A percentile compares a stretch with the other conserved stretches of the same genome.
Evolutionary conservation across 352 stramenopile genomes (phyloP).

Genomic region (Phytophthora kernoviae): DNA sequence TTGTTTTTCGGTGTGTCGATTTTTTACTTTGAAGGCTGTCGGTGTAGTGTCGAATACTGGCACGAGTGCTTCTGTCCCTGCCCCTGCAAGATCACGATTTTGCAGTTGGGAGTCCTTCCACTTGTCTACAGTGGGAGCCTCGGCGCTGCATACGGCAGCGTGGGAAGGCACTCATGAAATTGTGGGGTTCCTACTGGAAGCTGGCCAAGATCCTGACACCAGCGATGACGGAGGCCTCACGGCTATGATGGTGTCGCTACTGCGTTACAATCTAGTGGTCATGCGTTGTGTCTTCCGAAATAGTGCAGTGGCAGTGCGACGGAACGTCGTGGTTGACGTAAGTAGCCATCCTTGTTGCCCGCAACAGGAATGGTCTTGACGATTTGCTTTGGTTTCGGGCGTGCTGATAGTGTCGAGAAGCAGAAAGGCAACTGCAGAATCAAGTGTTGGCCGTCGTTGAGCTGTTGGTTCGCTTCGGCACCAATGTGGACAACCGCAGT

Average conservation of each 20-base stretch:
- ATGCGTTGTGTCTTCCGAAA: conserved; percentile 30
- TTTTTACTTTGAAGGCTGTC: conserved; percentile 5
- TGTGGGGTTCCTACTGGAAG: conserved; percentile 19
- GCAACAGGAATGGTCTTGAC: conserved; percentile 5
- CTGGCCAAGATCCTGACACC: conserved; percentile 25
- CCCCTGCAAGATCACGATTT: background rate
- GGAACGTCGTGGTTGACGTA: conserved; percentile 32
- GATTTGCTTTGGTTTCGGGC: background rate
- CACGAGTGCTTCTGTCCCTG: background rate
- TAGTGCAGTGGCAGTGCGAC: conserved; percentile 6
- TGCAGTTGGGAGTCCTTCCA: conserved; percentile 19
- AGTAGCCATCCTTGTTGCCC: conserved; percentile 3
- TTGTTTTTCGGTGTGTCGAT: background rate
- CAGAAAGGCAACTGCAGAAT: conserved; percentile 1
- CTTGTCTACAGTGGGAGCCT: conserved; percentile 6
- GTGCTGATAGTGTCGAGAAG: conserved; percentile 26
- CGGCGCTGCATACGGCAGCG: conserved; percentile 14
- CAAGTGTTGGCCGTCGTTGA: conserved; percentile 1
- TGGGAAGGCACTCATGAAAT: conserved; percentile 17
- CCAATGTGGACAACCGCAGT: conserved; percentile 8
- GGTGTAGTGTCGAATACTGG: background rate
- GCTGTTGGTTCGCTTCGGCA: conserved; percentile 5
- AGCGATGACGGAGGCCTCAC: conserved; percentile 21
- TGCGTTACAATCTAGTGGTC: conserved; percentile 21
- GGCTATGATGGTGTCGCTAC: conserved; percentile 24